These are phyloP conservation scores for Tuber magnatum DNA, from an alignment of 495 filamentous ascomycete genomes.

Conservation along the genomic window DNA sequence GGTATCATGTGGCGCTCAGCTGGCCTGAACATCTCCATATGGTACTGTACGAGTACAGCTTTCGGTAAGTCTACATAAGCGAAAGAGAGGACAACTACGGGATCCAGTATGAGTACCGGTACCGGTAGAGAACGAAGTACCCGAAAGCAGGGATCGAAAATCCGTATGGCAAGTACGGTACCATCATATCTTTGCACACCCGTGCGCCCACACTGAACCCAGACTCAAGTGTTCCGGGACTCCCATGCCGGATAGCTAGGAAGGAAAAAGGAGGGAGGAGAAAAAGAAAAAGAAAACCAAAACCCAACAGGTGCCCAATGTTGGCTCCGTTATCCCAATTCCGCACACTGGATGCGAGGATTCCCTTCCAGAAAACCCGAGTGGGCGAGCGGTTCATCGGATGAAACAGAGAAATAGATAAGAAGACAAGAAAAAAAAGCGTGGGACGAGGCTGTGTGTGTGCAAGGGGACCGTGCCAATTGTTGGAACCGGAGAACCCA, in stretches of 20 bases:
- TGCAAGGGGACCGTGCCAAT: slow-evolving; percentile 2
- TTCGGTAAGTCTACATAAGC: not conserved
- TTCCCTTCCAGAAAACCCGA: slow-evolving; percentile 2
- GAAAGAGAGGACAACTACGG: not conserved
- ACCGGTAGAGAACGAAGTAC: not conserved
- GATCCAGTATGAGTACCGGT: not conserved
- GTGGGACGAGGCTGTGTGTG: slow-evolving; percentile 2
- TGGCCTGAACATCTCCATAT: not conserved
- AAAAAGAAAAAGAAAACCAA: not conserved
- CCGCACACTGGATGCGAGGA: not conserved
- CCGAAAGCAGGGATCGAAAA: not conserved
- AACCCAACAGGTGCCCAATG: not conserved
- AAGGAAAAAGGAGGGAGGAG: not conserved
- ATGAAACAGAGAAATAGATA: slow-evolving; percentile 5
- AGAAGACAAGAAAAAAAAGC: slow-evolving; percentile 1
- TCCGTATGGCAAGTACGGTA: not conserved
- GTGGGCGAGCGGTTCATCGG: slow-evolving; percentile 1
- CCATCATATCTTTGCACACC: not conserved
- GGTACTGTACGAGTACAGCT: not conserved
- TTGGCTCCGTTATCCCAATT: slow-evolving; percentile 3
- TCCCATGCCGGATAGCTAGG: not conserved
- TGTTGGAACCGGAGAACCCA: not conserved
- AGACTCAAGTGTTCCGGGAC: not conserved
- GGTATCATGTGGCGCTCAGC: not conserved
- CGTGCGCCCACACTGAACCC: not conserved